Evolutionary conservation across 176 grass and related monocot genomes (phyloP).

Genomic region (Calamus simplicifolius): DNA sequence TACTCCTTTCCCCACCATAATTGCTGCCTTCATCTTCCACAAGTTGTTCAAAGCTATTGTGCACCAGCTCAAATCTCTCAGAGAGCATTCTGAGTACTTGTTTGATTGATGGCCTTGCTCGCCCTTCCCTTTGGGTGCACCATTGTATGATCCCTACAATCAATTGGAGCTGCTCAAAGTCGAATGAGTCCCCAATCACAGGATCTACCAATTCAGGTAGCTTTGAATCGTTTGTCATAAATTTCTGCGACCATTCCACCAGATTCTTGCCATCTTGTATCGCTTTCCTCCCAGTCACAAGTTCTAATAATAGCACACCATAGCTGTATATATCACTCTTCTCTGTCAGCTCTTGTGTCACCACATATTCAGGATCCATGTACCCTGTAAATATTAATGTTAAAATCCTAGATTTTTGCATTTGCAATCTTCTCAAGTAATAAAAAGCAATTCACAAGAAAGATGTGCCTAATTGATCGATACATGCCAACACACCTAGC

Average conservation of each 20-base stretch:
- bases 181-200: conserved; percentile 30
- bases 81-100: conserved; percentile 81
- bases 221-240: conserved; percentile 39
- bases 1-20: conserved; percentile 26
- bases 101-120: conserved; percentile 73
- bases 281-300: conserved; percentile 72
- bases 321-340: conserved; percentile 99
- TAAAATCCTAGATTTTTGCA: too few relatives aligned
- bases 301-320: conserved; percentile 74
- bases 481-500: too few relatives aligned
- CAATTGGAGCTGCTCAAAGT: conserved; percentile 73
- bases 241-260: conserved; percentile 77
- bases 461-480: too few relatives aligned
- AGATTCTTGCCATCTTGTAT: conserved; percentile 84
- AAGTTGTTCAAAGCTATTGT: conserved; percentile 34
- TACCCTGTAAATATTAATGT: conserved; percentile 42
- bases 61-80: conserved; percentile 61
- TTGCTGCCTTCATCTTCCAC: conserved; percentile 34
- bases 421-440: too few relatives aligned
- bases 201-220: conserved; percentile 55
- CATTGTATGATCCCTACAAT: conserved; percentile 46
- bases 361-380: conserved; percentile 97
- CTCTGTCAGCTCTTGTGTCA: conserved; percentile 87
- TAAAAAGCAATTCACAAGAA: too few relatives aligned
- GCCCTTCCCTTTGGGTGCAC: conserved; percentile 80